Conservation (phyloP, 1,139 yeast genomes). For the Candida sojae region DNA sequence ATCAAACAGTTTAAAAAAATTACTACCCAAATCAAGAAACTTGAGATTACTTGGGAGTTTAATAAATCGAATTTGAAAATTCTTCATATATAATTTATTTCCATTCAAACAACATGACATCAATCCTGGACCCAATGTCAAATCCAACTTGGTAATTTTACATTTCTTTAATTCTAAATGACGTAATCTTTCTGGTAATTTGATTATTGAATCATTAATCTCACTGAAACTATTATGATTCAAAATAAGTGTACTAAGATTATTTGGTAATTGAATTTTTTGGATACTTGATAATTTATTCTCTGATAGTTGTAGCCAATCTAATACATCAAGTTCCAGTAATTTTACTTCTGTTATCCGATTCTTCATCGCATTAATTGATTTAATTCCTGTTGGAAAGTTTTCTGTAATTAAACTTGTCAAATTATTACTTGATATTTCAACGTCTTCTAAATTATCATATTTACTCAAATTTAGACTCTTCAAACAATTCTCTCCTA, state of each 20-base stretch:
- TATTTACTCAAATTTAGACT: conserved; percentile 8
- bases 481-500: conserved; percentile 10
- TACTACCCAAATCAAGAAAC: conserved; percentile 15
- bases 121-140: conserved; percentile 3
- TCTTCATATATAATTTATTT: conserved; percentile 11
- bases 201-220: conserved; percentile 6
- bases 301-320: conserved; percentile 12
- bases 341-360: conserved; percentile 8
- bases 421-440: conserved; percentile 12
- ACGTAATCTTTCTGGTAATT: conserved; percentile 11
- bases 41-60: conserved; percentile 9
- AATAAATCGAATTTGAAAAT: conserved; percentile 7
- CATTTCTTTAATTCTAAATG: conserved; percentile 15
- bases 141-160: conserved; percentile 11
- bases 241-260: conserved; percentile 11
- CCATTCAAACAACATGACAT: conserved; percentile 11
- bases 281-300: conserved; percentile 9
- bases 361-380: conserved; percentile 14
- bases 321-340: conserved; percentile 6
- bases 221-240: conserved; percentile 10
- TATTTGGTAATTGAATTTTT: conserved; percentile 8
- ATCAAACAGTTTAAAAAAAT: conserved; percentile 13
- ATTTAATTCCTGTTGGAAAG: conserved; percentile 10
- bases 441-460: conserved; percentile 10
- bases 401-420: neutral